Percentiles rank a stretch among this genome's conserved stretches.
These are phyloP conservation scores for Leucaena leucocephala DNA, from an alignment of 306 rosid species.

Conservation along the genomic window DNA sequence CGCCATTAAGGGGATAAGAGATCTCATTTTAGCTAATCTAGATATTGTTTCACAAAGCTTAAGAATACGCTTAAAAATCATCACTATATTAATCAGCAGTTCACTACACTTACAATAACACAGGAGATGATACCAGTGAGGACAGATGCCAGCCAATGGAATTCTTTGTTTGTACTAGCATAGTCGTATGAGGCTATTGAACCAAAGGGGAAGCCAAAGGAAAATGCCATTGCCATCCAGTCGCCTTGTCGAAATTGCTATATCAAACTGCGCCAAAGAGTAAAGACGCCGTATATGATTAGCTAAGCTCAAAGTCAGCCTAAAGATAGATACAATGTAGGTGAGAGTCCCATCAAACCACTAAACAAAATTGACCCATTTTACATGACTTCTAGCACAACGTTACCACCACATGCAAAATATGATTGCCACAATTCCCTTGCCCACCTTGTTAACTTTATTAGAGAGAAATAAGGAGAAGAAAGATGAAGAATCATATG, in stretches of 20 bases:
- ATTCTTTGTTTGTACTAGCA: constrained; percentile 51
- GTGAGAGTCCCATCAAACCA: constrained; percentile 9
- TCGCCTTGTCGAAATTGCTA: constrained; percentile 30
- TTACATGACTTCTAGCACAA: constrained; percentile 15
- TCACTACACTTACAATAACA: constrained; percentile 63
- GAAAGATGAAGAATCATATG: too few relatives aligned
- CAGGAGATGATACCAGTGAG: constrained; percentile 66
- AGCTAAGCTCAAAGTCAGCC: constrained; percentile 7
- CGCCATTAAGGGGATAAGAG: constrained; percentile 10
- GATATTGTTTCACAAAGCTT: neutral
- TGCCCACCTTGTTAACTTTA: too few relatives aligned
- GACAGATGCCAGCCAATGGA: constrained; percentile 64
- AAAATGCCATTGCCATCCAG: constrained; percentile 49
- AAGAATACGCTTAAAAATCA: constrained; percentile 26
- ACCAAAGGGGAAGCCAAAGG: constrained; percentile 41
- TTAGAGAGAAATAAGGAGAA: too few relatives aligned
- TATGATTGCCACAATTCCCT: neutral
- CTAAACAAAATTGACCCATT: neutral
- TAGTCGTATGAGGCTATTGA: constrained; percentile 39
- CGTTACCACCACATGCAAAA: neutral
- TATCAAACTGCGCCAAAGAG: constrained; percentile 42
- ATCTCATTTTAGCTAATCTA: neutral
- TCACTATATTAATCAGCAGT: constrained; percentile 11
- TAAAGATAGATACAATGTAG: constrained; percentile 10
- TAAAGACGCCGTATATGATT: constrained; percentile 22